phyloP scores from a whole-genome alignment of 805 yeast species.

The Komagataella ulmi region DNA sequence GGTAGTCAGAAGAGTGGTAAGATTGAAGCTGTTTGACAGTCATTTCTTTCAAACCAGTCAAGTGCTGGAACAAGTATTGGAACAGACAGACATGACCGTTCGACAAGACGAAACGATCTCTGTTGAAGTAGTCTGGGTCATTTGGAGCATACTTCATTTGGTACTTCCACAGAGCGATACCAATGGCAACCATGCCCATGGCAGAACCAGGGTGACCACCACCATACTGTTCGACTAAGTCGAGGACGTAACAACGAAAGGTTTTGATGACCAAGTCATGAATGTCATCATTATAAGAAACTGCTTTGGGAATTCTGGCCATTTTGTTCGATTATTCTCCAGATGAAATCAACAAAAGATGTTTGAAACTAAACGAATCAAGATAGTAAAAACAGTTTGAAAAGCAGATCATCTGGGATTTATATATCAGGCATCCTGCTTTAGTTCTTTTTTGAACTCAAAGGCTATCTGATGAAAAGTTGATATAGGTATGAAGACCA shows the following conservation, averaged over 20 bases:
- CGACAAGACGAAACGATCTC: constrained; percentile 23
- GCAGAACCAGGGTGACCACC: constrained; percentile 37
- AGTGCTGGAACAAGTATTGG: constrained; percentile 15
- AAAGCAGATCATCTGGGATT: not conserved
- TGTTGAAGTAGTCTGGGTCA: constrained; percentile 19
- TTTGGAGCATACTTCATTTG: constrained; percentile 18
- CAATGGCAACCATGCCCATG: constrained; percentile 27
- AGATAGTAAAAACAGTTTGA: no score
- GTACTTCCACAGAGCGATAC: constrained; percentile 22
- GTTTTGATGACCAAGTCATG: constrained; percentile 16
- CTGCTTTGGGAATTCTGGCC: constrained; percentile 13
- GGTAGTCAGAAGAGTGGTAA: constrained; percentile 16
- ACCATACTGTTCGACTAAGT: constrained; percentile 18
- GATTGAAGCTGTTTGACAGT: constrained; percentile 19
- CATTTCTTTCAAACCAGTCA: constrained; percentile 20
- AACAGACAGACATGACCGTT: constrained; percentile 24
- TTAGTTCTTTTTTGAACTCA: not conserved
- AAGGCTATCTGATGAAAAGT: not conserved
- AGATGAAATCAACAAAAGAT: not conserved
- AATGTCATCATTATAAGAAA: constrained; percentile 13
- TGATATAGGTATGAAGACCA: not conserved
- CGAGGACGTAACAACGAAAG: constrained; percentile 19
- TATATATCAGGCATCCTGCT: not conserved
- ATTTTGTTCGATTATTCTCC: constrained; percentile 9
- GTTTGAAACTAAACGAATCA: not conserved